phyloP scores from a whole-genome alignment of 2,329 filamentous ascomycete genomes.

The Penicillium sp. region DNA sequence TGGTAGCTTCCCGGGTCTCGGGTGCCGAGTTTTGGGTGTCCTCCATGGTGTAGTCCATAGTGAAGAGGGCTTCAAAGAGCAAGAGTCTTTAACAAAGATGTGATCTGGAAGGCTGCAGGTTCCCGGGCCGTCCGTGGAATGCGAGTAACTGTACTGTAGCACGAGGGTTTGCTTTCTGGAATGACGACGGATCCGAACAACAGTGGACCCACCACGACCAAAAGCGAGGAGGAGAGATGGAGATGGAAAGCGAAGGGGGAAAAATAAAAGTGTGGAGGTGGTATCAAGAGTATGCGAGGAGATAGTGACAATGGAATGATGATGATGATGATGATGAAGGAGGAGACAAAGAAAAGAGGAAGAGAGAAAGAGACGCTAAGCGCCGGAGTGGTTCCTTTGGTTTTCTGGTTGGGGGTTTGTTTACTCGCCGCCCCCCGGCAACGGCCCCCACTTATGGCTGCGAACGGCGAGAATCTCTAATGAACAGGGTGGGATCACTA shows the following conservation, averaged over 20 bases:
- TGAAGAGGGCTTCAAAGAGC: slow-evolving; percentile 10
- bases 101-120: slow-evolving; percentile 23
- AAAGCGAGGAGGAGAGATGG: slow-evolving; percentile 23
- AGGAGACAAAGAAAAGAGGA: slow-evolving; percentile 1
- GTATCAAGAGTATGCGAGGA: neutral
- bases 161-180: slow-evolving; percentile 42
- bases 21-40: slow-evolving; percentile 73
- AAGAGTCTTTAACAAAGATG: slow-evolving; percentile 10
- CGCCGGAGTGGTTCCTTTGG: slow-evolving; percentile 6
- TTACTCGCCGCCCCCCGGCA: slow-evolving; percentile 29
- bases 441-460: slow-evolving; percentile 17
- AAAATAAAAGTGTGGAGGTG: slow-evolving; percentile 7
- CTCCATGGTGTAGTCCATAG: slow-evolving; percentile 63
- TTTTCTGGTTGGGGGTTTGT: slow-evolving; percentile 16
- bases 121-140: slow-evolving; percentile 30
- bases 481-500: neutral
- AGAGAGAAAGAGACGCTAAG: slow-evolving; percentile 9
- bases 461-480: neutral
- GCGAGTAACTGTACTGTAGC: slow-evolving; percentile 31
- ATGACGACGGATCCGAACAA: slow-evolving; percentile 42
- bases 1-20: slow-evolving; percentile 66
- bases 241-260: slow-evolving; percentile 9
- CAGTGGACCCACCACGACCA: slow-evolving; percentile 28
- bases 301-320: slow-evolving; percentile 1
- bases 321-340: neutral